A percentile compares a stretch with the other conserved stretches of the same genome.
These are phyloP conservation scores for Pythium vanterpoolii DNA, from an alignment of 352 stramenopile genomes.

Conservation along the genomic window DNA sequence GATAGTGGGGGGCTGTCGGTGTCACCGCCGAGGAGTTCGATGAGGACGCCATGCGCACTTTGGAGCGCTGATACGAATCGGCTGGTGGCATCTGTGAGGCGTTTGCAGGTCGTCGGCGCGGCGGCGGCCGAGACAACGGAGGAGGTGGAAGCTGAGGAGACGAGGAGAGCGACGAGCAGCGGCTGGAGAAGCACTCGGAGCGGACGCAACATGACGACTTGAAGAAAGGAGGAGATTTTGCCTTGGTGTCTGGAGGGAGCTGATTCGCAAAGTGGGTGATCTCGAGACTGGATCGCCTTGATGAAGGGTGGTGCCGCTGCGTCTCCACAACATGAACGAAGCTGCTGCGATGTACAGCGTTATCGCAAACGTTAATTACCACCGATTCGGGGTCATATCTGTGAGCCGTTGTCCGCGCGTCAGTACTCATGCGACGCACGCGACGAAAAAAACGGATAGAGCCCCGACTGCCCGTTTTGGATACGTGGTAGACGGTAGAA, in stretches of 20 bases:
- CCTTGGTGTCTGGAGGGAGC: neutral
- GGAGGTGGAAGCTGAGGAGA: neutral
- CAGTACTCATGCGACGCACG: too few species aligned
- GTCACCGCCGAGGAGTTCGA: neutral
- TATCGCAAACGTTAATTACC: too few species aligned
- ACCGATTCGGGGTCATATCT: too few species aligned
- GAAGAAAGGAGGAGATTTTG: neutral
- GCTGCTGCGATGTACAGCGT: too few species aligned
- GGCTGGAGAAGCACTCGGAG: slow-evolving; percentile 7
- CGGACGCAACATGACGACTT: slow-evolving; percentile 8
- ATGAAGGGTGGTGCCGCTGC: too few species aligned
- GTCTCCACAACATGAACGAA: too few species aligned
- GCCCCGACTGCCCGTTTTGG: too few species aligned
- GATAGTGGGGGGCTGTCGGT: neutral
- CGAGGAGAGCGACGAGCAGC: neutral
- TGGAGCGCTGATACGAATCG: slow-evolving; percentile 5
- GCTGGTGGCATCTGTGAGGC: slow-evolving; percentile 7
- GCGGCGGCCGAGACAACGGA: neutral
- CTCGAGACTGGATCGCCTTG: too few species aligned
- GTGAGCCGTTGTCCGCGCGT: too few species aligned
- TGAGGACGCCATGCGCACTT: neutral
- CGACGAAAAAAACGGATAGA: too few species aligned
- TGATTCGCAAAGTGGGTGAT: too few species aligned
- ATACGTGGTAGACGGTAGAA: too few species aligned
- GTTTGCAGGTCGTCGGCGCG: neutral